Evolutionary conservation across 2,329 filamentous ascomycete species (phyloP).

Genomic region (Diaporthe vaccinii): DNA sequence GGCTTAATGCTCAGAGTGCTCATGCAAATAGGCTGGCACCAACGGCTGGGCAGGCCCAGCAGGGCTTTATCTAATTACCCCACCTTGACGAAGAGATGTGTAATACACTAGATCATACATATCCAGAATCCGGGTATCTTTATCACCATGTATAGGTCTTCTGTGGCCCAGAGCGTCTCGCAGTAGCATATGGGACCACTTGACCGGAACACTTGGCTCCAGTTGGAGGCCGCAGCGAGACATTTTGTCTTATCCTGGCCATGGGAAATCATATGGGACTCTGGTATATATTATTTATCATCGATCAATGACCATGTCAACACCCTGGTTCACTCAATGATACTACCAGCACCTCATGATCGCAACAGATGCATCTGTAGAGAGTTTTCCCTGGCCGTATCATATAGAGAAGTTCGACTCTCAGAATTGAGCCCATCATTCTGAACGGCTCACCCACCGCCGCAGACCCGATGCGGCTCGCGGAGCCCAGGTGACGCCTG

Average conservation of each 20-base stretch:
- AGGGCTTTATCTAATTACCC: conserved; percentile 5
- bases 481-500: neutral
- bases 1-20: neutral
- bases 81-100: too few relatives aligned
- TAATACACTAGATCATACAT: neutral
- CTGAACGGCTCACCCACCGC: neutral
- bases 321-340: too few relatives aligned
- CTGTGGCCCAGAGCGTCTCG: neutral
- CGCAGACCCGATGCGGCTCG: neutral
- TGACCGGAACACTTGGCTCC: fast-evolving
- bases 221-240: neutral
- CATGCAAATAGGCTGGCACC: neutral
- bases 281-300: neutral
- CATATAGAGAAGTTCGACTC: neutral
- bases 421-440: neutral
- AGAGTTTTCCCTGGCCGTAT: neutral
- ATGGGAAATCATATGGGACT: neutral
- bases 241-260: neutral
- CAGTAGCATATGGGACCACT: neutral
- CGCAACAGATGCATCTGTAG: neutral
- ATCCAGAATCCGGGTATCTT: neutral
- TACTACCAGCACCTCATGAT: neutral
- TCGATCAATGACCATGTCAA: neutral
- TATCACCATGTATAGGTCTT: neutral
- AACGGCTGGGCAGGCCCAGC: neutral